These are phyloP conservation scores for Citropsis articulata DNA, from an alignment of 345 rosid species.

Conservation along the genomic window DNA sequence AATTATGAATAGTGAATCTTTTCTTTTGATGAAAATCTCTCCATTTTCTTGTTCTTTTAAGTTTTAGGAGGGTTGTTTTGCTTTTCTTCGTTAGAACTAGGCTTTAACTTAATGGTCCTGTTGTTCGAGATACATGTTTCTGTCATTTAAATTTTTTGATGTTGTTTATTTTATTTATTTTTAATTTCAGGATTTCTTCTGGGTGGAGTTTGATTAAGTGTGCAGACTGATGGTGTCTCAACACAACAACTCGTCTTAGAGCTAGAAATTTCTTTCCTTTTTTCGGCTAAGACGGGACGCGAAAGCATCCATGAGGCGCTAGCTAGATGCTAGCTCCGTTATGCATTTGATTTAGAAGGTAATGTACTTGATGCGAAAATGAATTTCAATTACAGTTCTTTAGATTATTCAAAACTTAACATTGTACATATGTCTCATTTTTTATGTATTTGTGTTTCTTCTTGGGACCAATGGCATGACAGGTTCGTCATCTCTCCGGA, in stretches of 20 bases:
- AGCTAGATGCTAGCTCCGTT: neutral
- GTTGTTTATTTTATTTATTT: neutral
- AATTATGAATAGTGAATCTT: neutral
- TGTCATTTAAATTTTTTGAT: neutral
- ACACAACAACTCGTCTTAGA: neutral
- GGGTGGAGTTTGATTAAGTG: neutral
- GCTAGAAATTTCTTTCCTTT: neutral
- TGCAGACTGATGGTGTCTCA: neutral
- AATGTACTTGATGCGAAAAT: neutral
- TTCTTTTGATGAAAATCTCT: too few relatives aligned
- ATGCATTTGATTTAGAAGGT: neutral
- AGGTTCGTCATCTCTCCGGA: neutral
- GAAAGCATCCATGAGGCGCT: neutral
- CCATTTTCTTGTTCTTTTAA: neutral
- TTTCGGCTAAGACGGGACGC: neutral
- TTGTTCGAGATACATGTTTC: neutral
- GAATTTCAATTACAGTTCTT: neutral
- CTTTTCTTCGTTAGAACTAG: neutral
- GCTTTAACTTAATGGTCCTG: neutral
- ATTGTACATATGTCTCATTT: neutral
- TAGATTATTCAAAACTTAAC: neutral
- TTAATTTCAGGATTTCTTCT: neutral
- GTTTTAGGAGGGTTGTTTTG: neutral
- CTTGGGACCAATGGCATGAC: neutral
- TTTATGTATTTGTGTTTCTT: neutral